Evolutionary conservation across 2,329 filamentous ascomycete species (phyloP), one percentile per base, ranked within the genome.

Genomic region (Exophiala aquamarina): DNA sequence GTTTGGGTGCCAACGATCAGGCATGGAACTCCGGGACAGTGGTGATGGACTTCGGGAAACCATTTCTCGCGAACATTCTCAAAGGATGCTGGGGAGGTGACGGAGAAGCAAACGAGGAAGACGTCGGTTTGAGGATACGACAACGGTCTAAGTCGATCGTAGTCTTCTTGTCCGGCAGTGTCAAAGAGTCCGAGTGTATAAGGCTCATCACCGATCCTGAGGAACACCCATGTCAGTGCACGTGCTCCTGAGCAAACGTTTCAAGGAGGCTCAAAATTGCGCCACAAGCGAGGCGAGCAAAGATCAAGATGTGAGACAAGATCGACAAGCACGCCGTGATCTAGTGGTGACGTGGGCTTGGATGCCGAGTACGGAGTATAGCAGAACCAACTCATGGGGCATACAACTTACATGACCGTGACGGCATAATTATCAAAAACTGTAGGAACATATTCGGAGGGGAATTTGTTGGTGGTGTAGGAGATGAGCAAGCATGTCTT

Each of bases 361-460:
- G 17, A 34, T 31, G 28, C 9, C n/a, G 32, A n/a, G 13, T 14
- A 18, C 14, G 32, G n/a, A 6, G 6, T 5, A 34, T 18, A 34
- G 17, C n/a, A 14, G 32, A 18, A 34, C 5, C 17, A n/a, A n/a
- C n/a, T n/a, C n/a, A n/a, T n/a, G n/a, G n/a, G n/a, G n/a, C n/a
- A n/a, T n/a, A n/a, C n/a, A n/a, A 61, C 90, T 84, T 80, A 96
- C 93, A 98, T 98, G 61, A 98, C 93, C 59, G 93, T 98, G 69
- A 98, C 93, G 49, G 93, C 93, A 81, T 98, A 98, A 75, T 98
- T 98, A 73, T 98, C 93, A 72, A 98, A 98, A 57, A 98, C 93
- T 21, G 93, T 98, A 42, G 93, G 93, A 49, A 98, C 93, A 71
- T 98, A 98, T 91, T 98, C 93, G 64, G 91, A 96, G 28, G 93